phyloP scores from a whole-genome alignment of 2,329 filamentous ascomycete genomes.

The Fusarium verticillioides region DNA sequence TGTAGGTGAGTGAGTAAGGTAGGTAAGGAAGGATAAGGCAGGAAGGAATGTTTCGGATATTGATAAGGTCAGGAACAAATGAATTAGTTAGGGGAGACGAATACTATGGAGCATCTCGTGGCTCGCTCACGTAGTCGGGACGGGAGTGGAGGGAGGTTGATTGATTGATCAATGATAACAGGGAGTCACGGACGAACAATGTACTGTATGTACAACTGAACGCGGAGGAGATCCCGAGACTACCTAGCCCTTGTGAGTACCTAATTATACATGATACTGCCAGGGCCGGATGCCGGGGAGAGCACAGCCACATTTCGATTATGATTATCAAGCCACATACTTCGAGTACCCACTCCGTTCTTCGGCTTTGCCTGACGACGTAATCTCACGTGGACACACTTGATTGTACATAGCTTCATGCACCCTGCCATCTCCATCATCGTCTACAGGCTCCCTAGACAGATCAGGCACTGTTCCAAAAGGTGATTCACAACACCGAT shows the following conservation, averaged over 20 bases:
- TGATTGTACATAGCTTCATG: slow-evolving; percentile 28
- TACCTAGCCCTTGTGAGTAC: slow-evolving; percentile 26
- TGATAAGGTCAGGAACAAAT: slow-evolving; percentile 5
- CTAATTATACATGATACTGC: slow-evolving; percentile 8
- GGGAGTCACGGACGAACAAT: neutral
- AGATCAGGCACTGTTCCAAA: slow-evolving; percentile 1
- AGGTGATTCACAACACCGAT: neutral
- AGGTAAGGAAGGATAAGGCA: neutral
- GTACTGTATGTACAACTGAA: slow-evolving; percentile 10
- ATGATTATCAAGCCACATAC: neutral
- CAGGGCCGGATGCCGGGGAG: slow-evolving; percentile 3
- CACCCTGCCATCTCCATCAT: slow-evolving; percentile 25
- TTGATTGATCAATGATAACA: neutral
- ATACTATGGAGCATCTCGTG: slow-evolving; percentile 29
- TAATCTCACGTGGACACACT: slow-evolving; percentile 44
- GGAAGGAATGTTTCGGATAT: slow-evolving; percentile 4
- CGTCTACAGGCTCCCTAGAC: neutral
- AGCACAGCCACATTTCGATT: neutral
- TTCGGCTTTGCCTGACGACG: slow-evolving; percentile 27
- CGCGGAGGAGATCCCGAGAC: slow-evolving; percentile 34
- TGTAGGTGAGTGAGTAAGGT: neutral
- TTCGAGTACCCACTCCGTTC: neutral
- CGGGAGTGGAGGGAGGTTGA: slow-evolving; percentile 9
- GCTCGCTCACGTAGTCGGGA: neutral
- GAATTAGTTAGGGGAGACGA: neutral